Evolutionary conservation across 2,329 filamentous ascomycete species (phyloP).

Genomic region (Ceratocystis diversiconidia): DNA sequence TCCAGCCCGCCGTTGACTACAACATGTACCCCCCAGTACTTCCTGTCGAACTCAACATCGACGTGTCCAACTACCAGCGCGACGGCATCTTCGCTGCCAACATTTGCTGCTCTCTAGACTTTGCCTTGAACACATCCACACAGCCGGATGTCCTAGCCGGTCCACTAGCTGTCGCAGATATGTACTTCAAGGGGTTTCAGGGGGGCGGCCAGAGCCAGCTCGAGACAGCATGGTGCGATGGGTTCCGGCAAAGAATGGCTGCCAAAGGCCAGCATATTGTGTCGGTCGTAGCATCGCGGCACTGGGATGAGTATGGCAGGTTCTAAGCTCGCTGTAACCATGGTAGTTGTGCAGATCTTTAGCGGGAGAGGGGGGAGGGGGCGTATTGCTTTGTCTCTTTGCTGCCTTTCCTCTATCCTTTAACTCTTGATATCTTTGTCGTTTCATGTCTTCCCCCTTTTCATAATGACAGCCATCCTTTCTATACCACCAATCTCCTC

Average conservation of each 20-base stretch:
- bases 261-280: slow-evolving; percentile 31
- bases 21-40: slow-evolving; percentile 28
- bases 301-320: slow-evolving; percentile 24
- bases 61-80: slow-evolving; percentile 32
- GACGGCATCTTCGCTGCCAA: slow-evolving; percentile 33
- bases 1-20: slow-evolving; percentile 31
- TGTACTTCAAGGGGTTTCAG: slow-evolving; percentile 31
- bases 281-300: slow-evolving; percentile 27
- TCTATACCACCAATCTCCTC: background rate
- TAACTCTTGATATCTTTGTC: background rate
- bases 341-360: background rate
- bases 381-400: background rate
- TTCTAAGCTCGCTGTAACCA: background rate
- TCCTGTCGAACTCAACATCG: slow-evolving; percentile 28
- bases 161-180: slow-evolving; percentile 31
- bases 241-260: slow-evolving; percentile 29
- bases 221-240: slow-evolving; percentile 36
- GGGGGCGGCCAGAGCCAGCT: slow-evolving; percentile 28
- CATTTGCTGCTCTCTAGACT: slow-evolving; percentile 39
- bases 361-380: no score
- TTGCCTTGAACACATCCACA: slow-evolving; percentile 29
- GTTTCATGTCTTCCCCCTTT: background rate
- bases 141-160: slow-evolving; percentile 35
- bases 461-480: background rate
- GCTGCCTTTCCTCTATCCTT: background rate